Evolutionary conservation across 495 filamentous ascomycete species (phyloP), one percentile per base, ranked within the genome.

Genomic region (Glarea lozoyensis): DNA sequence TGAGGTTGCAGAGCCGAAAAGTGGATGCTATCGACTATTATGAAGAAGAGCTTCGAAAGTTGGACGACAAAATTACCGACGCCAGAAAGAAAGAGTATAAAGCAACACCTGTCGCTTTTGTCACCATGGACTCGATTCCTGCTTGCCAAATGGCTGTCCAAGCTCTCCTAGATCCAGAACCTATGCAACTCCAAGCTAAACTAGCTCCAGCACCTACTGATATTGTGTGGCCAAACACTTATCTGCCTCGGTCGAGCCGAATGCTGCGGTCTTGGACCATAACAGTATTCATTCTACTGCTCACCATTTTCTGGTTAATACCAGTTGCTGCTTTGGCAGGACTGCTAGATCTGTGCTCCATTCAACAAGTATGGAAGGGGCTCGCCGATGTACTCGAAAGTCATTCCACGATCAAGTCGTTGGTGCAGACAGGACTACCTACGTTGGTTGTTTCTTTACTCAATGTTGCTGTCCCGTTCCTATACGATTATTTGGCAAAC

Each of bases 91-190:
- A 89, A 57, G 78, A 82, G 12, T 96, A 85, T 55, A 63, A 70
- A 7, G 72, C 93, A 1, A 88, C 78, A 0, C 79, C 88, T 31
- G 67, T 93, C 24, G 93, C 93, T 5, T 97, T 97, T 59, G 87
- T 99, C 23, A 96, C 93, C 1, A 88, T 99, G 84, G 82, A 95
- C 60, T 94, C 88, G 13, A 87, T 90, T 46, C 83, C 87, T n/a
- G 79, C 88, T 17, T 74, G 70, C 48, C 92, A 98, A 67, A 93
- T 96, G 84, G 86, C 88, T 12, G 81, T 93, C 31, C 92, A 99
- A 60, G 86, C 93, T 0, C 78, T 88, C 3, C 74, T 99, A 20
- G 89, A 95, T 54, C 87, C 92, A 1, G 79, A 81, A 17, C 93
- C 93, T 10, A 80, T 84, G 54, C 80, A 81, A 38, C 67, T 97